These are phyloP conservation scores for Pythium scleroteichum DNA, from an alignment of 352 stramenopile genomes.

Conservation along the genomic window DNA sequence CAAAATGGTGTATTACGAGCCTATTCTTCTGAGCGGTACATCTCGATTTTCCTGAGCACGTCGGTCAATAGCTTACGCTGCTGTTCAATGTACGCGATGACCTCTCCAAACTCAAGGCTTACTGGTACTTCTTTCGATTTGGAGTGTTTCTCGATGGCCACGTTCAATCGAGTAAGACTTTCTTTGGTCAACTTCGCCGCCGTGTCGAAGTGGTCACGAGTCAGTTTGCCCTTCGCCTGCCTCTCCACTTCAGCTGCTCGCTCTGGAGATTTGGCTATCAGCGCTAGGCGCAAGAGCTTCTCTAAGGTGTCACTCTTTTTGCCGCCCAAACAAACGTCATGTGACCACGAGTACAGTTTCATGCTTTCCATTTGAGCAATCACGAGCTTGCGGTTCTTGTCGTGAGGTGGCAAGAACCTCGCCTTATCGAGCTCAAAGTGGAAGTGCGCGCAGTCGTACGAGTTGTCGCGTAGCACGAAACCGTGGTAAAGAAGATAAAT, in stretches of 20 bases:
- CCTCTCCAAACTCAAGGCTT: neutral
- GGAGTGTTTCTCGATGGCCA: neutral
- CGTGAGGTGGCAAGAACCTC: constrained; percentile 11
- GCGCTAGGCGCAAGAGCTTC: constrained; percentile 19
- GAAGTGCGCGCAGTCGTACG: constrained; percentile 83
- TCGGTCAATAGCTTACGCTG: constrained; percentile 9
- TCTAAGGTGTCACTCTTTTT: constrained; percentile 8
- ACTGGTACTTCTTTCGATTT: too few species aligned
- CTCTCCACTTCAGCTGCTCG: constrained; percentile 13
- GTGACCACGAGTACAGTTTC: constrained; percentile 25
- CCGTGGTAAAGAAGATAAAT: constrained; percentile 93
- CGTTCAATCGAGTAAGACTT: constrained; percentile 4
- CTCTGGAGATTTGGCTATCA: constrained; percentile 20
- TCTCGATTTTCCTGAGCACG: neutral
- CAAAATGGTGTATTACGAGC: neutral
- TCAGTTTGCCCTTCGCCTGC: constrained; percentile 7
- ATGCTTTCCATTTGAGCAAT: constrained; percentile 25
- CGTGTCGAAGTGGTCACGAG: constrained; percentile 10
- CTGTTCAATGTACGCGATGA: constrained; percentile 10
- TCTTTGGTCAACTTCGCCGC: constrained; percentile 4
- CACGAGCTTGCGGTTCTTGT: constrained; percentile 9
- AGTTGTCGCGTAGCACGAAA: constrained; percentile 81
- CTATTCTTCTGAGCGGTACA: neutral
- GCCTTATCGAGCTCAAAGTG: constrained; percentile 36
- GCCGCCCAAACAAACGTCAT: constrained; percentile 22